A percentile compares a stretch with the other conserved stretches of the same genome.
Evolutionary conservation across 1,139 yeast genomes (phyloP).

Genomic region (Kodamaea alishanica): DNA sequence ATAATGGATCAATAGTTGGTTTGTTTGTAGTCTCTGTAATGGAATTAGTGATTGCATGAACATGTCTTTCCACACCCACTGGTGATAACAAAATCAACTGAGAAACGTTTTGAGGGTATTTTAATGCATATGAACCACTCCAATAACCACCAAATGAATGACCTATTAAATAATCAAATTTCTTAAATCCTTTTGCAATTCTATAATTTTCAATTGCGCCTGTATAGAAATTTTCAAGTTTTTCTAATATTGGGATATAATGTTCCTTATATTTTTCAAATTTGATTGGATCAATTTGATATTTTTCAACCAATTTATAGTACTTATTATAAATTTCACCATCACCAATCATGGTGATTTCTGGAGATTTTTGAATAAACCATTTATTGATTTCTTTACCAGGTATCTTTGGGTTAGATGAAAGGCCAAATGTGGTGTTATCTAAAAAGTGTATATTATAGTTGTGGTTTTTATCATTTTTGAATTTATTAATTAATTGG

Average conservation of each 20-base stretch:
- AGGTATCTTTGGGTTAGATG: slow-evolving; percentile 58
- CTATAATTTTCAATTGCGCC: slow-evolving; percentile 42
- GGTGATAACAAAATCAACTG: slow-evolving; percentile 79
- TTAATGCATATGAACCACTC: slow-evolving; percentile 41
- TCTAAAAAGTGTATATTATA: slow-evolving; percentile 71
- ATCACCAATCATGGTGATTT: slow-evolving; percentile 29
- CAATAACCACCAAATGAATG: slow-evolving; percentile 49
- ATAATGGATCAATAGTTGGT: slow-evolving; percentile 39
- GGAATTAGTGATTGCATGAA: slow-evolving; percentile 54
- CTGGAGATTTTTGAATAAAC: slow-evolving; percentile 27
- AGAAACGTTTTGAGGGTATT: slow-evolving; percentile 54
- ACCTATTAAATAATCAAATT: slow-evolving; percentile 42
- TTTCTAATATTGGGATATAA: slow-evolving; percentile 40
- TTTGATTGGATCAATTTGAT: slow-evolving; percentile 24
- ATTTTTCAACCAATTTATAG: slow-evolving; percentile 40
- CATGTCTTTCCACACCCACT: slow-evolving; percentile 79
- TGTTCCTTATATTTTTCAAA: slow-evolving; percentile 31
- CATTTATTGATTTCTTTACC: slow-evolving; percentile 39
- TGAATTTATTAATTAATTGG: slow-evolving; percentile 40
- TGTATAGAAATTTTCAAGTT: slow-evolving; percentile 37
- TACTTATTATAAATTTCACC: slow-evolving; percentile 37
- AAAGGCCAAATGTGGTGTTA: slow-evolving; percentile 79
- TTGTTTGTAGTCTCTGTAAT: slow-evolving; percentile 4
- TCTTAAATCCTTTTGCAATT: slow-evolving; percentile 22
- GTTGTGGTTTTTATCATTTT: slow-evolving; percentile 36